These are phyloP conservation scores for Trichoderma sp. DNA, from an alignment of 2,329 filamentous ascomycete genomes.

Conservation along the genomic window DNA sequence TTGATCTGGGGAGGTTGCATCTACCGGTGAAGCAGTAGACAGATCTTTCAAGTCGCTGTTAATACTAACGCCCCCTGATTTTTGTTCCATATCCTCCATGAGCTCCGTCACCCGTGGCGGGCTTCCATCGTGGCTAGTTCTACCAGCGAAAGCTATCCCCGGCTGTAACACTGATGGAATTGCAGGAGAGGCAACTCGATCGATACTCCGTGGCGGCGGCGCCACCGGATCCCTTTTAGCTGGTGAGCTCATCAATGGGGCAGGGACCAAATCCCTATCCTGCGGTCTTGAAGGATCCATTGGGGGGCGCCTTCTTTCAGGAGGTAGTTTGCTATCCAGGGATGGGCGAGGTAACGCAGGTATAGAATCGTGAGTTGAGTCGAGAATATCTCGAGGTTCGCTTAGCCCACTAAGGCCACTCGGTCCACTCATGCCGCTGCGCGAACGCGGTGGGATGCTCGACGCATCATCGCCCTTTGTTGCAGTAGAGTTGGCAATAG, in stretches of 20 bases:
- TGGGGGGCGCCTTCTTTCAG: constrained; percentile 63
- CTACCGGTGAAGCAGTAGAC: background rate
- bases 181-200: constrained; percentile 48
- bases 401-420: constrained; percentile 39
- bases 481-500: constrained; percentile 46
- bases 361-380: constrained; percentile 20
- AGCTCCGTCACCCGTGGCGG: constrained; percentile 10
- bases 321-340: constrained; percentile 47
- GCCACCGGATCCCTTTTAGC: constrained; percentile 44
- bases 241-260: constrained; percentile 53
- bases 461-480: constrained; percentile 50
- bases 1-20: background rate
- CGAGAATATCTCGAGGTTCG: constrained; percentile 23
- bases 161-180: constrained; percentile 22
- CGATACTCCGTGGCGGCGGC: constrained; percentile 51
- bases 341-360: constrained; percentile 23
- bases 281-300: constrained; percentile 59
- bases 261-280: constrained; percentile 55
- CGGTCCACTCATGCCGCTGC: constrained; percentile 46
- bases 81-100: constrained; percentile 9
- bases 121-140: constrained; percentile 35
- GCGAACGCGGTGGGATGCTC: constrained; percentile 51
- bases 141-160: constrained; percentile 29
- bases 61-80: background rate
- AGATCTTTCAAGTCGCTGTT: background rate